These are phyloP conservation scores for Luvunga scandens DNA, from an alignment of 345 rosid genomes.

Conservation along the genomic window DNA sequence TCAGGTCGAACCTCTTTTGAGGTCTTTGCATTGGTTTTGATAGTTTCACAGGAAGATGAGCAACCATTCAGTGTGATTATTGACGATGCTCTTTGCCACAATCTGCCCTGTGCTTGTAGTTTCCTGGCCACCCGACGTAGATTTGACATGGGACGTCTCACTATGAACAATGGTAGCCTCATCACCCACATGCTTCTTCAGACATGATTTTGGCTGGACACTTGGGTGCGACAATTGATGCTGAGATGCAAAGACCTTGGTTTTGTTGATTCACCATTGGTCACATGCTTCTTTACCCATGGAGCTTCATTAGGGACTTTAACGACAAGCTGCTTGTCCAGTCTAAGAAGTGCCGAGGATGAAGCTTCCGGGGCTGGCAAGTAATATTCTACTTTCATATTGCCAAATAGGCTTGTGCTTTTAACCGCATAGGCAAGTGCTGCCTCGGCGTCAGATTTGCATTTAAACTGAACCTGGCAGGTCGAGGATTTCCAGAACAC, in stretches of 20 bases:
- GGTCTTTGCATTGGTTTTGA: background rate
- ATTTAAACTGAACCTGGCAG: constrained; percentile 51
- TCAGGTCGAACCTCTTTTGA: background rate
- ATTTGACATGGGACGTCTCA: constrained; percentile 23
- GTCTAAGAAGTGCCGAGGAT: constrained; percentile 25
- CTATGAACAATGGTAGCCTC: constrained; percentile 7
- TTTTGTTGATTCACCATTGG: background rate
- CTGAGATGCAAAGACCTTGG: background rate
- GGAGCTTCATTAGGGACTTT: constrained; percentile 7
- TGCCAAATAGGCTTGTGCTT: constrained; percentile 36
- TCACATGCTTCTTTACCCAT: background rate
- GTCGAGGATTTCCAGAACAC: constrained; percentile 52
- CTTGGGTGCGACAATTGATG: constrained; percentile 9
- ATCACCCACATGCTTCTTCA: constrained; percentile 39
- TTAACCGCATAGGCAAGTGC: constrained; percentile 39
- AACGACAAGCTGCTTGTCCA: constrained; percentile 15
- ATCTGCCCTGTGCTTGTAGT: constrained; percentile 29
- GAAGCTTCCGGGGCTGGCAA: constrained; percentile 39
- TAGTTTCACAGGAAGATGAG: constrained; percentile 7
- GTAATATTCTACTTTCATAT: constrained; percentile 35
- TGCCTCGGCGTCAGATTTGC: constrained; percentile 39
- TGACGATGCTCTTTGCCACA: constrained; percentile 21
- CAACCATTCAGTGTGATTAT: constrained; percentile 35
- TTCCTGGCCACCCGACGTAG: constrained; percentile 44
- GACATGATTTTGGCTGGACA: constrained; percentile 39